These are phyloP conservation scores for Onygenales sp. DNA, from an alignment of 2,329 filamentous ascomycete species.

Conservation along the genomic window DNA sequence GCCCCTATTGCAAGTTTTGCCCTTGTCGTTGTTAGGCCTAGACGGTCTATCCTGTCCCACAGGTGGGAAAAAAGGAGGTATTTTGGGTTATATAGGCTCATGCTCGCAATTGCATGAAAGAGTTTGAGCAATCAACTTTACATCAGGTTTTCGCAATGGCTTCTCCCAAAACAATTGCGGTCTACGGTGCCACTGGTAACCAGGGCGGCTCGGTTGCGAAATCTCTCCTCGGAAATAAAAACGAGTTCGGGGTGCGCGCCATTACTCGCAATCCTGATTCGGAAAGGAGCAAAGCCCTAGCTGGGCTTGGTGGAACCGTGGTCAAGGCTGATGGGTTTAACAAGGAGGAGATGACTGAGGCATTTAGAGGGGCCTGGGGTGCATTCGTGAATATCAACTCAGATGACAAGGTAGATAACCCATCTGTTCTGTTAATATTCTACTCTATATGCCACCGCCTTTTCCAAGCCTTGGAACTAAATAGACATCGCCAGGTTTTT, in stretches of 20 bases:
- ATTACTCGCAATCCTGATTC: slow-evolving; percentile 16
- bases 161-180: slow-evolving; percentile 9
- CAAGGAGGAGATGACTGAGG: slow-evolving; percentile 12
- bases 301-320: slow-evolving; percentile 16
- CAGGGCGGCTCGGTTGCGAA: slow-evolving; percentile 1
- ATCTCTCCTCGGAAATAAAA: background rate
- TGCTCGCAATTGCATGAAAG: background rate
- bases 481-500: background rate
- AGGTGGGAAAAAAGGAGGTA: background rate
- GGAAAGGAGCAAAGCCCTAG: slow-evolving; percentile 12
- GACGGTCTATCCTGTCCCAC: too few relatives aligned
- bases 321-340: slow-evolving; percentile 16
- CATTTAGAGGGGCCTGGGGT: slow-evolving; percentile 16
- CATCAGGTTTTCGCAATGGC: background rate
- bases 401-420: slow-evolving; percentile 1
- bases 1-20: too few relatives aligned
- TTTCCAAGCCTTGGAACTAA: background rate
- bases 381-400: slow-evolving; percentile 17
- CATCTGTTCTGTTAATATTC: background rate
- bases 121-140: background rate
- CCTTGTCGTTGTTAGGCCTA: too few relatives aligned
- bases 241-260: background rate
- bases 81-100: background rate
- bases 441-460: background rate
- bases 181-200: slow-evolving; percentile 14